Evolutionary conservation across 2,329 filamentous ascomycete genomes (phyloP), one percentile per base, ranked within the genome.

Genomic region (Zasmidium citrigriseum): DNA sequence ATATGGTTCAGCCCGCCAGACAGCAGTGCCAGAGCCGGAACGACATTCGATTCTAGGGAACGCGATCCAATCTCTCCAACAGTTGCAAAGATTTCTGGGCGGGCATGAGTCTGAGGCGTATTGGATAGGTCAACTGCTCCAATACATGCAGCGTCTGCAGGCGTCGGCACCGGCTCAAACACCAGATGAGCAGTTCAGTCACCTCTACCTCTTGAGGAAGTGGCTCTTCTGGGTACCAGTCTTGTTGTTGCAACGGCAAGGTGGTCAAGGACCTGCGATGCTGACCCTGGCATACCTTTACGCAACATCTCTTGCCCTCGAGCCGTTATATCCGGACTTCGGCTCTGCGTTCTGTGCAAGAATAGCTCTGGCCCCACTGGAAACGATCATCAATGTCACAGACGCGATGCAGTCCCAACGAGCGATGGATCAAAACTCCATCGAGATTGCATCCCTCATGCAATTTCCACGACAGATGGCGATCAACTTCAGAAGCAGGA

Each of bases 211-310:
- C 10, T 83, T 99, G 59, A 85, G 93, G 55, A 90, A 90, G 67
- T 97, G 93, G 92, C 84, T 98, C 16, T 96, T 98, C 77, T 98
- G 93, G 92, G 86, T 96, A 55, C 95, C 95, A 0, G 87, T 96
- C 29, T 86, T 87, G 65, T 89, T 93, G 67, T 82, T 97, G 23
- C 89, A 93, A 72, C 86, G 87, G 64, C 89, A 88, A 48, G 86
- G 88, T 52, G 85, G 86, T 34, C 91, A 93, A 64, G 84, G 90
- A 22, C 90, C 86, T 59, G 89, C 91, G 1, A 82, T 97, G 65
- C 82, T 96, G 53, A 87, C 96, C 62, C 87, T 98, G 55, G 90
- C 92, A 11, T 90, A 98, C 72, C 91, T 96, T 74, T 98, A 96
- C 77, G 93, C 91, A 0, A 86, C 92, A 18, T 92, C 91, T 2